A percentile compares a stretch with the other conserved stretches of the same genome.
phyloP scores from a whole-genome alignment of 2,329 filamentous ascomycete species.

The Malbranchea cinnamomea region DNA sequence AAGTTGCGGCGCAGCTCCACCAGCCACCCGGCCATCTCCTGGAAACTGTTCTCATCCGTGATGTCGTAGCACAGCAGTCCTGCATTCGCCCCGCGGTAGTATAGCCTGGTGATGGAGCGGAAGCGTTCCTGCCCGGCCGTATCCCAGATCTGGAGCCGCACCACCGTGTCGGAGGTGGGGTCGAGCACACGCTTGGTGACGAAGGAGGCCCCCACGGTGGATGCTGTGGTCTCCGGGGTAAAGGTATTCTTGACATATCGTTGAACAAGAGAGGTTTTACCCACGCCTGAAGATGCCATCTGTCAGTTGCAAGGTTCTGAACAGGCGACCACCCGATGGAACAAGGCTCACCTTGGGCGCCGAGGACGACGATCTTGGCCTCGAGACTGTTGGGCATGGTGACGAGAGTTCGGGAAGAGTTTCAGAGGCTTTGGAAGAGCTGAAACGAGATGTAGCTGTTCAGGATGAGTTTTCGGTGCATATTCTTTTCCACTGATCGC shows the following conservation, averaged over 20 bases:
- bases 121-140: slow-evolving; percentile 94
- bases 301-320: not conserved
- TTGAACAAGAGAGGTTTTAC: slow-evolving; percentile 38
- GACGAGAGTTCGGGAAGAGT: too few relatives aligned
- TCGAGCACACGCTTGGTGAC: slow-evolving; percentile 69
- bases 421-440: too few relatives aligned
- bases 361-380: slow-evolving; percentile 39
- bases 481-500: too few relatives aligned
- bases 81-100: slow-evolving; percentile 90
- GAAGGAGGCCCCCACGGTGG: slow-evolving; percentile 68
- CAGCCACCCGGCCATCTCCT: slow-evolving; percentile 86
- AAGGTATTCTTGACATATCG: slow-evolving; percentile 34
- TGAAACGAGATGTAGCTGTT: too few relatives aligned
- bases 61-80: slow-evolving; percentile 93
- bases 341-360: slow-evolving; percentile 29
- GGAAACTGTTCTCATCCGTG: slow-evolving; percentile 69
- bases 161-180: slow-evolving; percentile 67
- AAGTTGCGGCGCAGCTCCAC: slow-evolving; percentile 69
- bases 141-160: slow-evolving; percentile 93
- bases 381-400: slow-evolving; percentile 35
- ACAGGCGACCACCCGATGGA: not conserved
- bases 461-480: too few relatives aligned
- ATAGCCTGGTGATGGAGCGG: slow-evolving; percentile 81
- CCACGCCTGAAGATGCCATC: slow-evolving; percentile 26
- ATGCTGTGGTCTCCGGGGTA: slow-evolving; percentile 31